Percentiles rank a stretch among this genome's conserved stretches.
Evolutionary conservation across 768 basidiomycete species (phyloP).

Genomic region (Macrolepiota dolichaula): DNA sequence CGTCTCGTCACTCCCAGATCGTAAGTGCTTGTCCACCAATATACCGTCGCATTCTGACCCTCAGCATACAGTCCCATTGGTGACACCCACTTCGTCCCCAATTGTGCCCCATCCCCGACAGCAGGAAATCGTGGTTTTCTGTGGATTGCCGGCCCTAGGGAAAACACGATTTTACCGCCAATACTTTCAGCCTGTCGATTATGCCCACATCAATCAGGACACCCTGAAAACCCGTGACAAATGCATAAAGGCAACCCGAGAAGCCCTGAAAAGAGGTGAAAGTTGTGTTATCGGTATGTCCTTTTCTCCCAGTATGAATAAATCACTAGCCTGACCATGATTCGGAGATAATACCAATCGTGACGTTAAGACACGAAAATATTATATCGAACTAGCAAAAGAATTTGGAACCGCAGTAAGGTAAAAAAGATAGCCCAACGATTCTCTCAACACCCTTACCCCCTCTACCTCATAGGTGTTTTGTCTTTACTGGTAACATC

Average conservation of each 20-base stretch:
- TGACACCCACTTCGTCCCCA: conserved; percentile 48
- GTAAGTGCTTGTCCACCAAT: conserved; percentile 22
- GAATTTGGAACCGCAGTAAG: conserved; percentile 51
- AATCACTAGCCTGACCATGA: background rate
- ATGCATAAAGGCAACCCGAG: conserved; percentile 65
- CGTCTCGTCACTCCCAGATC: conserved; percentile 41
- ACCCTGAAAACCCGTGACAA: conserved; percentile 68
- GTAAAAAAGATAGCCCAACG: conserved; percentile 29
- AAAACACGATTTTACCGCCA: conserved; percentile 78
- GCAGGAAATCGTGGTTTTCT: conserved; percentile 48
- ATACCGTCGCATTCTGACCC: background rate
- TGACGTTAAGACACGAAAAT: conserved; percentile 59
- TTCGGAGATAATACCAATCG: conserved; percentile 89
- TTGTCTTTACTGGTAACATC: conserved; percentile 70
- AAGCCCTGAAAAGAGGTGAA: conserved; percentile 48
- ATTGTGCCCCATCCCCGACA: conserved; percentile 36
- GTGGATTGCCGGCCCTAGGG: conserved; percentile 59
- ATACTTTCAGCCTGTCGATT: conserved; percentile 65
- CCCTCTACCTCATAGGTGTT: conserved; percentile 44
- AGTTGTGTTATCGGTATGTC: conserved; percentile 76
- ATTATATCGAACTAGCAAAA: conserved; percentile 68
- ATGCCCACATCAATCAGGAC: conserved; percentile 88
- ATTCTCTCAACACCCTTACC: background rate
- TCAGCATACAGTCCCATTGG: conserved; percentile 37
- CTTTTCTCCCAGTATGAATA: background rate